Base-by-base conservation (phyloP, 139 green algal species). In the Penium margaritaceum region DNA sequence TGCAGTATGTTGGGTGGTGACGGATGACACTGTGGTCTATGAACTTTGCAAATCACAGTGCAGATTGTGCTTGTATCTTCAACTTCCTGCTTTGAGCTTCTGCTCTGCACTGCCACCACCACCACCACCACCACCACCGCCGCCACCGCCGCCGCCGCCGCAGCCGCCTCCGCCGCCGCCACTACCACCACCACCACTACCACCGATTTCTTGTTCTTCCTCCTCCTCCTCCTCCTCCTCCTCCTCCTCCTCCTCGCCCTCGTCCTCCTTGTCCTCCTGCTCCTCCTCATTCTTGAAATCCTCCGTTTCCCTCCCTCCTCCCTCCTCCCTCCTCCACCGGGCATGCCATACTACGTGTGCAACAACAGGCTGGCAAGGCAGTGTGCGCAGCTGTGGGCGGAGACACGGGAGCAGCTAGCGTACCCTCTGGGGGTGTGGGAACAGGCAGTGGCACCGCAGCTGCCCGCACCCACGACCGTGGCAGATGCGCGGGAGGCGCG, bases 361-460 rank as follows among this genome's bases (percentile, higher is more conserved):
- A n/a, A n/a, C n/a, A n/a, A n/a, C 64, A 84, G 71, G 21, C 61
- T 87, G 24, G 77, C 82, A 33, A 36, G 84, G 7, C 55, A 85
- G 15, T 86, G 65, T 38, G 73, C 82, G 3, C n/a, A 77, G 5
- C 80, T 97, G 38, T 98, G 92, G 92, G 72, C 95, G 62, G 82
- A 86, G 15, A 84, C 90, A 3, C 86, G 95, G 14, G 90, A 95
- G 81, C 90, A 97, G 86, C 88, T 96, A 53, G 92, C 81, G 0
- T 85, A 90, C 78, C 95, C 95, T 0, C 80, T 99, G 66, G 92
- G 93, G 35, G 30, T 4, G 47, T 60, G 47, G 47, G 17, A 70
- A 9, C 34, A 76, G 64, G 39, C 72, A 15, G 75, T 89, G 29
- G 51, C 66, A 5, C 47, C 84, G 34, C 27, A 63, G 46, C 34